phyloP scores from a whole-genome alignment of 164 flowering plant species.

The Chloranthus sessilifolius region DNA sequence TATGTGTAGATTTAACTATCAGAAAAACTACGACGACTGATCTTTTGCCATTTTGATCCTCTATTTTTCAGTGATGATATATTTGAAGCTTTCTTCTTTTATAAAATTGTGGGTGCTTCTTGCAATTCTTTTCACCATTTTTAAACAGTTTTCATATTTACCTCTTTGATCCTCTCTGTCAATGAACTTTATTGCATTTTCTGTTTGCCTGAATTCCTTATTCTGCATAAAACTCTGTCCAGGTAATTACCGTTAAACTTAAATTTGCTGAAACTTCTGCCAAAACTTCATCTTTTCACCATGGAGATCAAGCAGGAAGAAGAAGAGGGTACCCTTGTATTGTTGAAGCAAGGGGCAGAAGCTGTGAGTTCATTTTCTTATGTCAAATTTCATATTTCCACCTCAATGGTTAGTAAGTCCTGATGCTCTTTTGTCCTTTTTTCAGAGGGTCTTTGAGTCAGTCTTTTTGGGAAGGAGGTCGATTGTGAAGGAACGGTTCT shows the following conservation, averaged over 20 bases:
- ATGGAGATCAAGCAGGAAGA: slow-evolving; percentile 40
- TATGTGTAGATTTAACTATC: too few species aligned
- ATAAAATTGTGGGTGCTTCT: too few species aligned
- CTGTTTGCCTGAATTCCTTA: too few species aligned
- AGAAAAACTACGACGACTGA: too few species aligned
- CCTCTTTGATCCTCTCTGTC: too few species aligned
- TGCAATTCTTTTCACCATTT: too few species aligned
- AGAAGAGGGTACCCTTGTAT: slow-evolving; percentile 39
- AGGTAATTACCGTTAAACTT: background rate
- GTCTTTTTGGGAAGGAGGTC: slow-evolving; percentile 71
- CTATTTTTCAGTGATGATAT: too few species aligned
- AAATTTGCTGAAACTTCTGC: background rate
- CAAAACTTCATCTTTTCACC: background rate
- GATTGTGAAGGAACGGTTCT: slow-evolving; percentile 86
- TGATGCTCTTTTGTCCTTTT: slow-evolving; percentile 1
- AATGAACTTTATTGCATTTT: too few species aligned
- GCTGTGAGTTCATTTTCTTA: slow-evolving; percentile 56
- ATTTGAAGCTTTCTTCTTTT: too few species aligned
- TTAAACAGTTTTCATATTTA: too few species aligned
- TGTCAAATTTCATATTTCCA: background rate
- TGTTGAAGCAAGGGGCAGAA: slow-evolving; percentile 95
- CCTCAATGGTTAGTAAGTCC: background rate
- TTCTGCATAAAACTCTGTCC: too few species aligned
- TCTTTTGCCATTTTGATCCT: too few species aligned
- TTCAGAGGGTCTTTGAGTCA: slow-evolving; percentile 83